Base-by-base conservation (phyloP, 345 rosid genomes). In the Gossypium arboreum region DNA sequence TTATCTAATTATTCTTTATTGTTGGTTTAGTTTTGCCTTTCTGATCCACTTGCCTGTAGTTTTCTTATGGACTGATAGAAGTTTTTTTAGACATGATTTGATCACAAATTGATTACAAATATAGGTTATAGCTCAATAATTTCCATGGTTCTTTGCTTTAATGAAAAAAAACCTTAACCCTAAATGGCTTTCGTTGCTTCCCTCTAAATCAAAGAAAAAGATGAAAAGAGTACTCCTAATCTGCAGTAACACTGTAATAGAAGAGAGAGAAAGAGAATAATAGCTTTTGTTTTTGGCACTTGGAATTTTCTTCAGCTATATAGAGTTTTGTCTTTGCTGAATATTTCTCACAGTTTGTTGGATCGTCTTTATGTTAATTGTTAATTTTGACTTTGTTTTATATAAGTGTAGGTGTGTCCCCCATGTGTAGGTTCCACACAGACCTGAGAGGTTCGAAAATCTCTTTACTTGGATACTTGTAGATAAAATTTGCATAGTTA, bases 401-500 rank as follows among this genome's bases (percentile, higher is more conserved):
- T 27, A 25, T 18, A 9, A 66, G 47, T 51, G 9, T 6, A 45
- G 39, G 25, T 20, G 22, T 44, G 24, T 13, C 50, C 61, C 47
- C 25, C 41, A 1, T 69, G 1, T 34, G 61, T 52, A 70, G 48
- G 73, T 34, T 70, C 61, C 61, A 17, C 27, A 70, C 41, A 34
- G 6, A 3, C 12, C 22, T 41, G 69, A 7, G 57, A 68, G 43
- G 43, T 48, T 1, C 20, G 16, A 48, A 68, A 50, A 27, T 24
- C n/a, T n/a, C 41, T 69, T 52, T 4, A 29, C 27, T 27, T 29
- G 27, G 60, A 52, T 29, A 52, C 17, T 70, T 70, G 48, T 70
- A 52, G 73, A 52, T 70, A 70, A 69, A 70, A 70, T 29, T 22
- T 70, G 47, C 61, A 52, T 56, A 29, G 47, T 9, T 50, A 70